Evolutionary conservation across 1,284 basidiomycete genomes (phyloP).

Genomic region (Ceratobasidium sp.): DNA sequence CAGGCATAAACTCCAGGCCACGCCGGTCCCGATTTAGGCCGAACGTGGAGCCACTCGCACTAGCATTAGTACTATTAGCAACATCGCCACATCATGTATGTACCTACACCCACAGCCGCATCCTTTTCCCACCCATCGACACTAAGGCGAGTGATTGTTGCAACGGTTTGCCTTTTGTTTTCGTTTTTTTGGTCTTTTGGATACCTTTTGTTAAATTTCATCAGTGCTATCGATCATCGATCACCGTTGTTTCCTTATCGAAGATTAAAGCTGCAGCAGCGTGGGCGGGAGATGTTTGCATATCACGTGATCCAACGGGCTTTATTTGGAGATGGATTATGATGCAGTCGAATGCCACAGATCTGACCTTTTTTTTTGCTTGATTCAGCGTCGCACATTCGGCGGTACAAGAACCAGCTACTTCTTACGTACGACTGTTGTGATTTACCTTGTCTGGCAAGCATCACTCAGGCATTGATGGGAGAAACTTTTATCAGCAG

Average conservation of each 20-base stretch:
- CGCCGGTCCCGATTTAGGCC: not conserved
- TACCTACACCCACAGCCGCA: slow-evolving; percentile 10
- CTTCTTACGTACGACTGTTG: too few relatives aligned
- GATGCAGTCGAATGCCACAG: too few relatives aligned
- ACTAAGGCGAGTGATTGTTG: not conserved
- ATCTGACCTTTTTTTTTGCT: too few relatives aligned
- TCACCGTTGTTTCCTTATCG: not conserved
- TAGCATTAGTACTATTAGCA: not conserved
- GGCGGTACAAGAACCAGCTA: too few relatives aligned
- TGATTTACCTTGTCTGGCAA: too few relatives aligned
- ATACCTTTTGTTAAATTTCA: slow-evolving; percentile 1
- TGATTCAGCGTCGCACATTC: too few relatives aligned
- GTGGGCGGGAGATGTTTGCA: not conserved
- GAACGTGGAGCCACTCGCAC: not conserved
- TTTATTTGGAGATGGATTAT: not conserved
- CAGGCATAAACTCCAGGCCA: not conserved
- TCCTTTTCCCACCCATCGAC: not conserved
- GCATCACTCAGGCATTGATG: too few relatives aligned
- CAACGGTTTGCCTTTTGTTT: slow-evolving; percentile 5
- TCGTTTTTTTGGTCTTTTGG: not conserved
- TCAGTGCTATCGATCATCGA: slow-evolving; percentile 32
- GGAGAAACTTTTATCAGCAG: too few relatives aligned
- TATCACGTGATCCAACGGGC: not conserved
- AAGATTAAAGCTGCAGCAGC: not conserved
- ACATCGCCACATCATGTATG: not conserved